Evolutionary conservation across 2,329 filamentous ascomycete genomes (phyloP), one percentile per base, ranked within the genome.

Genomic region (Metarhizium brunneum): DNA sequence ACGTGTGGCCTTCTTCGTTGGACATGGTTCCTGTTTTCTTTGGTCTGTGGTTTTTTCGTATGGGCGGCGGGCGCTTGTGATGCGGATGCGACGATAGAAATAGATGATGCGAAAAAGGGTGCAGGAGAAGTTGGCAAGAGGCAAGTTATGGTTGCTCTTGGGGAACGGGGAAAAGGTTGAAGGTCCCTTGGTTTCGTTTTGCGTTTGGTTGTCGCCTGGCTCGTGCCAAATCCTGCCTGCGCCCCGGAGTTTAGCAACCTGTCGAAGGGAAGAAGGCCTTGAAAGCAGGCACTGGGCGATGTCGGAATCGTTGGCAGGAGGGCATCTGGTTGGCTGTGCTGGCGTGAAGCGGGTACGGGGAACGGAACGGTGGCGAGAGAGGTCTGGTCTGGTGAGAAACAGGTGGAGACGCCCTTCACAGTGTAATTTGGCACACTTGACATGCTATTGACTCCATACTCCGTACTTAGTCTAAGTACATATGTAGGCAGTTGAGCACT

Each of bases 1-100:
- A 76, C 59, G 76, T 76, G 62, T 78, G 73, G 64, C 78, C 75
- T 59, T 69, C 65, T 54, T 70, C 68, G 61, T 65, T 62, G 54
- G 77, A 76, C 78, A 82, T 83, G 40, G 14, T 56, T 47, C 38
- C 36, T 32, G 43, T 40, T 25, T 36, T 30, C 32, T 32, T 38
- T 13, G 18, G 20, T 40, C 10, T 40, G 11, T 8, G 43, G 2
- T 20, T 45, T 20, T 6, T 11, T 32, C 30, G 45, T 18, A 45
- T 16, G 20, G 25, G 30, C 16, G 25, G 18, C 6, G 53, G 32
- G n/a, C 29, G 47, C 3, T 54, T 29, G 25, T 38, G 7, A 30
- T 13, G 2, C n/a, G 50, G 50, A 47, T 49, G 51, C 53, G 55
- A 50, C 50, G 56, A 11, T 11, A 25, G 32, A 35, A 35, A 11